Evolutionary conservation across 2,329 filamentous ascomycete species (phyloP).

Genomic region (Fusarium irregulare): DNA sequence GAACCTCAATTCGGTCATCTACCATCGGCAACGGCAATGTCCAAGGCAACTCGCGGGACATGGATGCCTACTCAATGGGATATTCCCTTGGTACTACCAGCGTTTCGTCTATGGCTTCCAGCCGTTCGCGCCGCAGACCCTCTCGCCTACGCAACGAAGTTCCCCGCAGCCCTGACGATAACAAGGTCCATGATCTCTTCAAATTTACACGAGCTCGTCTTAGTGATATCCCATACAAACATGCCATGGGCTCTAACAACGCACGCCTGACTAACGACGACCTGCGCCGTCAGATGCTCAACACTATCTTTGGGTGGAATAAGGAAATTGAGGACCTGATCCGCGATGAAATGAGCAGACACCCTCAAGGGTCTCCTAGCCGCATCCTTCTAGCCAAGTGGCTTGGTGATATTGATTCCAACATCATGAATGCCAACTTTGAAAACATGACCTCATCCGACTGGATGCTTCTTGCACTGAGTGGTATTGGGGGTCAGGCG

Average conservation of each 20-base stretch:
- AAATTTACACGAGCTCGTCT: constrained; percentile 85
- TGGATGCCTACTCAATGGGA: constrained; percentile 67
- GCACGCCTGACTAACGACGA: constrained; percentile 78
- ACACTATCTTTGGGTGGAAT: constrained; percentile 94
- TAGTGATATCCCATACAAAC: constrained; percentile 84
- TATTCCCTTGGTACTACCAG: constrained; percentile 54
- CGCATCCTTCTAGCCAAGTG: constrained; percentile 90
- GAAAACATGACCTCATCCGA: constrained; percentile 93
- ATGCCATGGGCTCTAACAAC: constrained; percentile 69
- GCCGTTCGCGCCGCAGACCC: constrained; percentile 60
- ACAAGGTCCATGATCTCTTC: constrained; percentile 81
- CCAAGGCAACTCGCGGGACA: constrained; percentile 41
- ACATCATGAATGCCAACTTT: constrained; percentile 82
- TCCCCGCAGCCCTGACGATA: constrained; percentile 78
- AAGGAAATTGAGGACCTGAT: constrained; percentile 84
- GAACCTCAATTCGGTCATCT: constrained; percentile 60
- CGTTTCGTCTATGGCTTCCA: constrained; percentile 60
- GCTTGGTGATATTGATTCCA: constrained; percentile 86
- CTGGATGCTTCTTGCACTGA: constrained; percentile 96
- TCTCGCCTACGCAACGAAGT: constrained; percentile 86
- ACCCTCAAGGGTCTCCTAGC: constrained; percentile 77
- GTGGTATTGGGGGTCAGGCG: constrained; percentile 79
- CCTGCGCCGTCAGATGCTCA: constrained; percentile 89
- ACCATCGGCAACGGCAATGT: constrained; percentile 44
- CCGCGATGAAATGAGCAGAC: constrained; percentile 82